Conservation (phyloP, 164 flowering plant species). For the Sedum album region DNA sequence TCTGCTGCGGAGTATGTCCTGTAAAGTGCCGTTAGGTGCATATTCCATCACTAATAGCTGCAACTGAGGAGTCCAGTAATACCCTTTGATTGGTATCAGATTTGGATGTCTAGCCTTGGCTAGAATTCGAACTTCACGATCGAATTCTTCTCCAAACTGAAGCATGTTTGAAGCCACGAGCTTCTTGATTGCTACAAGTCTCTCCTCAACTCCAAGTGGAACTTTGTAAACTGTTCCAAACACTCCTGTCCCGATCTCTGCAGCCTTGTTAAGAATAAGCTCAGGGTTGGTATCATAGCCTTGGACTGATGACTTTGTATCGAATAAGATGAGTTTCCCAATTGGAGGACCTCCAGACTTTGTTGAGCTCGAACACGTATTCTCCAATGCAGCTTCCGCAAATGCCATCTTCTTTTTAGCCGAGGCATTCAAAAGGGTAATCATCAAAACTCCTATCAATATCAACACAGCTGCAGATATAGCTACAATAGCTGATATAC, state of each 20-base stretch:
- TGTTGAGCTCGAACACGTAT: slow-evolving; percentile 71
- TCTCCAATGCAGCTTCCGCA: slow-evolving; percentile 58
- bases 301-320: slow-evolving; percentile 35
- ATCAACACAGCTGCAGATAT: slow-evolving; percentile 69
- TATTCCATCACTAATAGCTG: slow-evolving; percentile 77
- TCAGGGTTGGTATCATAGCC: slow-evolving; percentile 45
- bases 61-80: slow-evolving; percentile 50
- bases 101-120: slow-evolving; percentile 79
- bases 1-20: slow-evolving; percentile 53
- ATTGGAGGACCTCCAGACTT: slow-evolving; percentile 30
- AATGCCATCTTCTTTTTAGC: slow-evolving; percentile 53
- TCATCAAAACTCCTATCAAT: slow-evolving; percentile 49
- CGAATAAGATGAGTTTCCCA: slow-evolving; percentile 68
- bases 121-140: slow-evolving; percentile 62
- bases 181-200: slow-evolving; percentile 55
- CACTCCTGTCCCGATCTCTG: slow-evolving; percentile 70
- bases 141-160: slow-evolving; percentile 71
- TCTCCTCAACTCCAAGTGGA: slow-evolving; percentile 46
- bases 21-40: slow-evolving; percentile 67
- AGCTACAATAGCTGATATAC: slow-evolving; percentile 71
- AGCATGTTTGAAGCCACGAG: slow-evolving; percentile 51
- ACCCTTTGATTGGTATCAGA: slow-evolving; percentile 40
- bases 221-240: slow-evolving; percentile 87
- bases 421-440: slow-evolving; percentile 60
- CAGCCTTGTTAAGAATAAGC: slow-evolving; percentile 55